Percentiles rank a stretch among this genome's conserved stretches.
phyloP scores from a whole-genome alignment of 2,329 filamentous ascomycete genomes.

The Fusarium stilboides region DNA sequence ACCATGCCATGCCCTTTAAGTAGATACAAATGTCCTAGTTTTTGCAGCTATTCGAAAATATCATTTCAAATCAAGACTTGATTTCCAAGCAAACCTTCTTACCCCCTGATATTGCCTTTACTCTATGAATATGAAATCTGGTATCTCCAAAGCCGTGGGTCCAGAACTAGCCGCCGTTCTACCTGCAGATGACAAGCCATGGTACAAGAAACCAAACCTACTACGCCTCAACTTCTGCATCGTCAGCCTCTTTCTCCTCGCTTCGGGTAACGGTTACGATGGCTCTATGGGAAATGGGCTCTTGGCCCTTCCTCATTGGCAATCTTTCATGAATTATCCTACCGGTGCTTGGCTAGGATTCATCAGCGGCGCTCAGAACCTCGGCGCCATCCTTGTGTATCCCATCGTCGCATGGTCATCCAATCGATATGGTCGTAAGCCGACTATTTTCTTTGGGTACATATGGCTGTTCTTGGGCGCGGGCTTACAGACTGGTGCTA shows the following conservation, averaged over 20 bases:
- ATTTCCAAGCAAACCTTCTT: too few species aligned
- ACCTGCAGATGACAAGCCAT: conserved; percentile 9
- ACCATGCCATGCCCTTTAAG: too few species aligned
- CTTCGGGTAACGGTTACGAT: conserved; percentile 6
- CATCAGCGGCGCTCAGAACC: conserved; percentile 10
- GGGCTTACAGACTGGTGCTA: conserved; percentile 18
- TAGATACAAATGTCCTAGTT: too few species aligned
- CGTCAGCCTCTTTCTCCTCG: conserved; percentile 6
- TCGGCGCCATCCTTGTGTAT: conserved; percentile 4
- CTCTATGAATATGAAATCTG: not conserved
- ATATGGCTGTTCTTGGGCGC: conserved; percentile 7
- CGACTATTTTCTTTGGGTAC: conserved; percentile 4
- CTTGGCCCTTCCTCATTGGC: conserved; percentile 7
- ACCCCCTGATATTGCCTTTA: too few species aligned
- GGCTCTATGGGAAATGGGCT: conserved; percentile 5
- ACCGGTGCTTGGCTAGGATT: conserved; percentile 14
- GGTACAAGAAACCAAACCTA: conserved; percentile 16
- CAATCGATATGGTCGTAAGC: conserved; percentile 9
- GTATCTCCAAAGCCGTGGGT: not conserved
- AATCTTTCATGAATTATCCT: conserved; percentile 13
- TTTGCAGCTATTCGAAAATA: too few species aligned
- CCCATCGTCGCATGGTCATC: conserved; percentile 5
- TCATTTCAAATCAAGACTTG: too few species aligned
- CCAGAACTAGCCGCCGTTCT: conserved; percentile 9
- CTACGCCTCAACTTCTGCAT: conserved; percentile 6